Evolutionary conservation across 1,284 basidiomycete species (phyloP).

Genomic region (Pholiota adiposa): DNA sequence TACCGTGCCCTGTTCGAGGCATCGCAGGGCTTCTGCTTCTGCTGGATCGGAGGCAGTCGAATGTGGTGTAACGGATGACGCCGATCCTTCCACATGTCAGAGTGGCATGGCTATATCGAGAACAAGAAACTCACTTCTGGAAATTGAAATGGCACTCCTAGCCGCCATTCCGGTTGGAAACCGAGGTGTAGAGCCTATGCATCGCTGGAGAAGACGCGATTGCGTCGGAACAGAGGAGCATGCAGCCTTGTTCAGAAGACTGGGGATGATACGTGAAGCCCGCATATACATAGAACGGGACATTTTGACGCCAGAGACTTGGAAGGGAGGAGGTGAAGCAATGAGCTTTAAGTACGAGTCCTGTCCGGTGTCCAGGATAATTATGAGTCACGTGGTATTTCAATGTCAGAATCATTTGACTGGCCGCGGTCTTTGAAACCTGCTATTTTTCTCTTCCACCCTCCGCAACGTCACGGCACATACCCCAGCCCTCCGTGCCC

Average conservation of each 20-base stretch:
- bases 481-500: conserved; percentile 25
- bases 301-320: conserved; percentile 20
- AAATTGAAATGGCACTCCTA: conserved; percentile 16
- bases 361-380: background rate
- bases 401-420: conserved; percentile 3
- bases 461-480: conserved; percentile 19
- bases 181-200: conserved; percentile 20
- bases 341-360: background rate
- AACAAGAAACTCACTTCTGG: conserved; percentile 31
- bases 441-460: conserved; percentile 21
- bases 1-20: conserved; percentile 86
- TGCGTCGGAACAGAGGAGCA: conserved; percentile 12
- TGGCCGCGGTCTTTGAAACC: conserved; percentile 27
- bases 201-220: conserved; percentile 19
- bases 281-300: conserved; percentile 24
- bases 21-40: conserved; percentile 79
- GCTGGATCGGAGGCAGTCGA: conserved; percentile 85
- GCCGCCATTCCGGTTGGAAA: conserved; percentile 24
- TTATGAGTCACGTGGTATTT: conserved; percentile 22
- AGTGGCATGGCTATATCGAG: conserved; percentile 1
- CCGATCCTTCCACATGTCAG: conserved; percentile 63
- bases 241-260: conserved; percentile 11
- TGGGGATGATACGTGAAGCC: conserved; percentile 23
- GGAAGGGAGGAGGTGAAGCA: background rate
- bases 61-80: conserved; percentile 80